Evolutionary conservation across 1,139 yeast species (phyloP), one percentile per base, ranked within the genome.

Genomic region (Magnusiomyces suaveolens): DNA sequence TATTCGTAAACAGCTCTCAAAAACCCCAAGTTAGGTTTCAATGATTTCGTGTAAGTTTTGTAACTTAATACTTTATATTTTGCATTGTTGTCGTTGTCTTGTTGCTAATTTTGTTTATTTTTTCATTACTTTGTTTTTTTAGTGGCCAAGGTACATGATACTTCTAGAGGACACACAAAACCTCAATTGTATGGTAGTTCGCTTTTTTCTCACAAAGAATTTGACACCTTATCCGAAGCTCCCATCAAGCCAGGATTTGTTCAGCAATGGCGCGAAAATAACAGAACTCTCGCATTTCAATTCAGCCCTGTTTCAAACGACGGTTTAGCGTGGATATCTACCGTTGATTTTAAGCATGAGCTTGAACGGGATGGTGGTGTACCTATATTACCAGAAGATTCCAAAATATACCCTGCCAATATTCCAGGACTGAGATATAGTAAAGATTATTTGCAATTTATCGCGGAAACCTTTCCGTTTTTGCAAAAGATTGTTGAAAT

Each of bases 271-370:
- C 56, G 60, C 46, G 57, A 68, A 50, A 57, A 68, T 26, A 68
- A 74, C 3, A 63, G 77, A 53, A 66, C 70, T 8, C 59, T 79
- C 43, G 72, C 72, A 50, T 77, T 75, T 57, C 67, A 69, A 54
- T 56, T 76, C 50, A 72, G 71, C 52, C 75, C 79, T 1, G 65
- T 72, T 20, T 64, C 72, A 2, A 64, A 68, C 20, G 73, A 71
- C 47, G 74, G 76, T 26, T 68, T 69, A 58, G 72, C 75, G 21
- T 74, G 72, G 64, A 66, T 76, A 24, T 65, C 72, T 1, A 66
- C 69, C 36, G 64, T 64, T 36, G 65, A 68, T n/a, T 41, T 20
- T 41, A 41, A 41, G n/a, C 44, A 41, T 21, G 44, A 41, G 16
- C 59, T 62, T 6, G 36, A 16, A 60, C 62, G 26, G 50, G 48